Evolutionary conservation across 2,329 filamentous ascomycete species (phyloP).

Genomic region (Apiospora pterosperma): DNA sequence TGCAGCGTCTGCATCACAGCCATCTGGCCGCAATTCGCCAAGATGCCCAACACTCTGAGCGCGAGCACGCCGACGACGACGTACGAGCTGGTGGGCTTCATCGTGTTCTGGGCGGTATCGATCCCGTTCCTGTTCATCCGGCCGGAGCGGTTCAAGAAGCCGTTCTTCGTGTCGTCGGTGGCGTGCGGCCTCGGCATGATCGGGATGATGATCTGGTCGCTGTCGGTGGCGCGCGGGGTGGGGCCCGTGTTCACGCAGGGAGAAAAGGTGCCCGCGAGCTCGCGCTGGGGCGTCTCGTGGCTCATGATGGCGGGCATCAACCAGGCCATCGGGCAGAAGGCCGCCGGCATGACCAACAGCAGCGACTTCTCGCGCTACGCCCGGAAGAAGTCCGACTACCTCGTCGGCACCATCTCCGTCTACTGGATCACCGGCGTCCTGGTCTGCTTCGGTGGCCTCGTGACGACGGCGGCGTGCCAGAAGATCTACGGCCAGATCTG

Average conservation of each 20-base stretch:
- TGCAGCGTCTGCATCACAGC: conserved; percentile 36
- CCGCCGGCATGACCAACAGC: conserved; percentile 27
- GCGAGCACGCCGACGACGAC: conserved; percentile 31
- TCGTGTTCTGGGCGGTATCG: conserved; percentile 47
- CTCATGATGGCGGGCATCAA: conserved; percentile 41
- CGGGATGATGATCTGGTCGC: conserved; percentile 42
- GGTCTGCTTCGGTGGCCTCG: conserved; percentile 38
- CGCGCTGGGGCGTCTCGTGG: conserved; percentile 35
- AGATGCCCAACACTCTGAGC: conserved; percentile 40
- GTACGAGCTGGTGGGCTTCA: conserved; percentile 43
- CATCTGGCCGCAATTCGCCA: conserved; percentile 40
- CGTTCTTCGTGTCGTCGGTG: conserved; percentile 37
- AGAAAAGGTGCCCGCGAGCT: conserved; percentile 27
- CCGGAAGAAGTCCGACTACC: conserved; percentile 26
- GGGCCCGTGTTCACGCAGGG: conserved; percentile 38
- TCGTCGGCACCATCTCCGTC: conserved; percentile 34
- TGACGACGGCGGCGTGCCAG: conserved; percentile 39
- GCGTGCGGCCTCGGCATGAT: conserved; percentile 44
- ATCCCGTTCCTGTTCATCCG: conserved; percentile 44
- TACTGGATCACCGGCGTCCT: conserved; percentile 36
- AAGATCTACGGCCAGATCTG: conserved; percentile 42
- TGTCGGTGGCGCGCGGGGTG: conserved; percentile 38
- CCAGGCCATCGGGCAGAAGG: conserved; percentile 34
- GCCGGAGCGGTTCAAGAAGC: conserved; percentile 43
- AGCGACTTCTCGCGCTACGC: conserved; percentile 41